Evolutionary conservation across 768 basidiomycete genomes (phyloP).

Genomic region (Tulasnella sp.): DNA sequence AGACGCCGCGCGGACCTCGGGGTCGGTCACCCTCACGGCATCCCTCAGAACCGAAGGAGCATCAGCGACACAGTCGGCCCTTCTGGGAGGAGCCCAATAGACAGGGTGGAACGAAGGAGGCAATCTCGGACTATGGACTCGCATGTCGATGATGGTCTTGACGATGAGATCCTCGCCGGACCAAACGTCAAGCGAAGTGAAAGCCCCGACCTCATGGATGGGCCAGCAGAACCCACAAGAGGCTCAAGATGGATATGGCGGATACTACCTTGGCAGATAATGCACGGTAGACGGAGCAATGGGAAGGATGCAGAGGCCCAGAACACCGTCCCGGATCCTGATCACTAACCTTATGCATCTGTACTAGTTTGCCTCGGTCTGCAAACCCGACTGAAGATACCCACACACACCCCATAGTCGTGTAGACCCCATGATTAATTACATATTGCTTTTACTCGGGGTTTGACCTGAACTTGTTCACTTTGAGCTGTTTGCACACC

Average conservation of each 20-base stretch:
- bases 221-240: neutral
- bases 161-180: neutral
- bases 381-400: neutral
- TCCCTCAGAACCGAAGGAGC: neutral
- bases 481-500: neutral
- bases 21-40: neutral
- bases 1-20: neutral
- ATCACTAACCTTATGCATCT: neutral
- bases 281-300: neutral
- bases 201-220: neutral
- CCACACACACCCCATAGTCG: neutral
- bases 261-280: neutral
- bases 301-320: neutral
- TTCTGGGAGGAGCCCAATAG: neutral
- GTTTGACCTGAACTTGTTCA: neutral
- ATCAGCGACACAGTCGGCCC: neutral
- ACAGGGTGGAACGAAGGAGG: neutral
- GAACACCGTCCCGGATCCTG: neutral
- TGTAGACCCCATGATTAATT: neutral
- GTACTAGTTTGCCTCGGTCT: neutral
- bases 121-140: slow-evolving; percentile 1
- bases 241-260: neutral
- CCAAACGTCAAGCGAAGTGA: neutral
- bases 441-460: neutral
- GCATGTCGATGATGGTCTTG: neutral